A percentile compares a stretch with the other conserved stretches of the same genome.
Conservation (phyloP, 139 green algal species). For the Tetraselmis chui region DNA sequence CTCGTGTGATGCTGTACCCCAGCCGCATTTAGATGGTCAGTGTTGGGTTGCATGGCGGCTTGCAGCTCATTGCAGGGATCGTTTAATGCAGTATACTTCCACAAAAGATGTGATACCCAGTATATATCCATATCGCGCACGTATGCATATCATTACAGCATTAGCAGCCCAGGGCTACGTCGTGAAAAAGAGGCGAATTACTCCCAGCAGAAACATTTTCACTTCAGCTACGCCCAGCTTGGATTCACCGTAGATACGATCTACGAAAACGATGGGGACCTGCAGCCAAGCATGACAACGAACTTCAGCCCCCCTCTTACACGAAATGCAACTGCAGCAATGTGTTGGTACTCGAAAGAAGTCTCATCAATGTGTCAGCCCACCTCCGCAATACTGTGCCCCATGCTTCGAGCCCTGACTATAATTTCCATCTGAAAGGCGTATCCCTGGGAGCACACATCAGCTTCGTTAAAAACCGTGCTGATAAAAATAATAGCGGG, state of each 20-base stretch:
- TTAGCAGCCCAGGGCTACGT: slow-evolving; percentile 43
- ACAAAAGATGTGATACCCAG: too few species aligned
- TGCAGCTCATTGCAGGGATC: background rate
- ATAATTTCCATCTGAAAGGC: slow-evolving; percentile 98
- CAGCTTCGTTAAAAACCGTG: too few species aligned
- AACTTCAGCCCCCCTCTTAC: too few species aligned
- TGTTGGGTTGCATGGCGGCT: background rate
- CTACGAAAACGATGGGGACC: slow-evolving; percentile 98
- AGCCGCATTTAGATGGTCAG: slow-evolving; percentile 49
- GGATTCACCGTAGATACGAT: slow-evolving; percentile 84
- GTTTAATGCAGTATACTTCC: background rate
- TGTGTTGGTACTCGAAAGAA: too few species aligned
- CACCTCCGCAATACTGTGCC: slow-evolving; percentile 64
- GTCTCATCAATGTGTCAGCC: slow-evolving; percentile 3
- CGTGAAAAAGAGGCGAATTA: slow-evolving; percentile 78
- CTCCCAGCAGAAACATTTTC: slow-evolving; percentile 72
- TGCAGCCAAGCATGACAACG: too few species aligned
- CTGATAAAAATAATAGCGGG: too few species aligned
- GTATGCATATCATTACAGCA: too few species aligned
- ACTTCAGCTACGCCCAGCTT: slow-evolving; percentile 91
- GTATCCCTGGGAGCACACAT: slow-evolving; percentile 68
- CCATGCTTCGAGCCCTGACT: slow-evolving; percentile 57
- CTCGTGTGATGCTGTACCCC: slow-evolving; percentile 86
- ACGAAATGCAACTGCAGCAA: background rate
- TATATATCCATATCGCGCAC: too few species aligned